Evolutionary conservation across 768 basidiomycete species (phyloP), one percentile per base, ranked within the genome.

Genomic region (Hydnomerulius pinastri): DNA sequence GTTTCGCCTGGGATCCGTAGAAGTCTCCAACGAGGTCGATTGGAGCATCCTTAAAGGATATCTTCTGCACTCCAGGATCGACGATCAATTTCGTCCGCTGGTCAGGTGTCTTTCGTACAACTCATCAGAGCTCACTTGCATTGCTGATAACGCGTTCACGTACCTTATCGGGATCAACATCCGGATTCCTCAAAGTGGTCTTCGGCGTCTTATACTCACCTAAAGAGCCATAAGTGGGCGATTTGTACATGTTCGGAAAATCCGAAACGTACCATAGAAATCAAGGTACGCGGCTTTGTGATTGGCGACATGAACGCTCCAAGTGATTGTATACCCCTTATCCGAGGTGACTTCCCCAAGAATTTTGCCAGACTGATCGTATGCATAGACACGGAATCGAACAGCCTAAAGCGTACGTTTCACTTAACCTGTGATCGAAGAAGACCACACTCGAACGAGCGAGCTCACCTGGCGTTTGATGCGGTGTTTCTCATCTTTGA

Each of bases 231-330:
- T 28, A 20, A 42, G 21, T 4, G 21, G 6, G 15, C 29, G 15
- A 21, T 5, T 20, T n/a, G n/a, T 25, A 32, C 20, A 13, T 43
- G 28, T 12, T 15, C 20, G 20, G 30, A 20, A 43, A n/a, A n/a
- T n/a, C n/a, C n/a, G n/a, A n/a, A n/a, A n/a, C 24, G 21, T 49
- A 64, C 59, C 62, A 27, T 29, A 42, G 50, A 62, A 63, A 10
- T 32, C 15, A 18, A 45, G 28, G 27, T 21, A 59, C 27, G 68
- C 43, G 6, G 60, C 53, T 43, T 72, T 73, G 46, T 59, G 62
- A 49, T 73, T 73, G 6, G 66, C 67, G n/a, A 71, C 62, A 29
- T 70, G 57, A 25, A 71, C 56, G 2, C 41, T 63, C 71, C 71
- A 72, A 1, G 36, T 39, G 11, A 71, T 43, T 2, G 50, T 39